These are phyloP conservation scores for Ascochyta viciae-villosae DNA, from an alignment of 2,329 filamentous ascomycete species.

Conservation along the genomic window DNA sequence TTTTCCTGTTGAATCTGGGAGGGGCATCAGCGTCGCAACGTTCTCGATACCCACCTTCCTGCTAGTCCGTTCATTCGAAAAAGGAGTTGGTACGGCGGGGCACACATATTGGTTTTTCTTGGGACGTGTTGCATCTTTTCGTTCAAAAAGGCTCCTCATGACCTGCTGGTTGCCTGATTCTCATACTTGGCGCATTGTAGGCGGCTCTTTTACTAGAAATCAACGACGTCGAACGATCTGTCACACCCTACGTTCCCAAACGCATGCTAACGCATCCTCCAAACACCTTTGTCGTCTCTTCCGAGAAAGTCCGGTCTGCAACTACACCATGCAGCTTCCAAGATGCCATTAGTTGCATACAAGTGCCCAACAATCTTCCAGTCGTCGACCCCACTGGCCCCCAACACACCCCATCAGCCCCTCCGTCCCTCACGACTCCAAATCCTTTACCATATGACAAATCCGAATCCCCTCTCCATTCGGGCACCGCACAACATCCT, in stretches of 20 bases:
- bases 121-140: background rate
- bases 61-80: background rate
- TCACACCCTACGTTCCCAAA: too few relatives aligned
- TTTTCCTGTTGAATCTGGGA: background rate
- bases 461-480: slow-evolving; percentile 44
- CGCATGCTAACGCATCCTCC: too few relatives aligned
- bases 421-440: background rate
- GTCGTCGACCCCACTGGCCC: background rate
- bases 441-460: slow-evolving; percentile 46
- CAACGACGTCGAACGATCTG: too few relatives aligned
- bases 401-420: background rate
- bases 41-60: slow-evolving; percentile 12
- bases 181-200: too few relatives aligned
- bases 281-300: too few relatives aligned
- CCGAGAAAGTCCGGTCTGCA: too few relatives aligned
- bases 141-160: too few relatives aligned
- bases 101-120: background rate
- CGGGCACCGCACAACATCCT: slow-evolving; percentile 42
- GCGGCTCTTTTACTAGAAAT: too few relatives aligned
- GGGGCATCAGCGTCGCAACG: slow-evolving; percentile 11
- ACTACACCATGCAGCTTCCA: too few relatives aligned
- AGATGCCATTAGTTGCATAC: too few relatives aligned
- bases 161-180: too few relatives aligned
- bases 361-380: too few relatives aligned
- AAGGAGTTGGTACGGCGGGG: background rate